Base-by-base conservation (phyloP, 345 rosid genomes). In the Syzygium aromaticum region DNA sequence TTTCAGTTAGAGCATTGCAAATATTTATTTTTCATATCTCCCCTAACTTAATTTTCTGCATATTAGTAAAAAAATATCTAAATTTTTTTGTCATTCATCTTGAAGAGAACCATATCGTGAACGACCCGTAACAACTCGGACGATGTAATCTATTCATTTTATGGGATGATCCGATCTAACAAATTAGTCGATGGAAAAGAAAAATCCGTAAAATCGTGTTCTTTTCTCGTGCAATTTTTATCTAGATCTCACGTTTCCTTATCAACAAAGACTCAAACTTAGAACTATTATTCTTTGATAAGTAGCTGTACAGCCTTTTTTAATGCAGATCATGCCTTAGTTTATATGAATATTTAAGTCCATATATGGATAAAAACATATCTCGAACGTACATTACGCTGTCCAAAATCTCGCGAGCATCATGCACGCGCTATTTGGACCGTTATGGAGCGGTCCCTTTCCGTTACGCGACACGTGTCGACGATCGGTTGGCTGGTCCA, bases 111-210 rank as follows among this genome's bases (percentile, higher is more conserved):
- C 8, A 21, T 73, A 19, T 6, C 0, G 8, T 5, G 4, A 38
- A 38, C 10, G 38, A 19, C 7, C 11, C 2, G 0, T 19, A 1
- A 10, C 8, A 11, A 19, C 6, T 73, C 4, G 0, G 2, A 73
- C 2, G 11, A 33, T 38, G 9, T 19, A 38, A 2, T 38, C 27
- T 11, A 38, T 15, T 73, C 14, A 73, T 73, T 73, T 38, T 73
- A 19, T 5, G 82, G 11, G 7, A 73, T 73, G 82, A 38, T 38
- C 82, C 8, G 3, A 73, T 21, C 7, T 19, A 67, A 67, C 38
- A 9, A 67, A 67, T 8, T 67, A 21, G 13, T 11, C 9, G 11
- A 54, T 54, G 25, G 19, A 30, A 16, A 28, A 25, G 64, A 11
- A 16, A 67, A 67, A 67, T 67, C 11, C 23, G 5, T 21, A 0